These are phyloP conservation scores for Yamadazyma insecticola DNA, from an alignment of 805 yeast species.

Conservation along the genomic window DNA sequence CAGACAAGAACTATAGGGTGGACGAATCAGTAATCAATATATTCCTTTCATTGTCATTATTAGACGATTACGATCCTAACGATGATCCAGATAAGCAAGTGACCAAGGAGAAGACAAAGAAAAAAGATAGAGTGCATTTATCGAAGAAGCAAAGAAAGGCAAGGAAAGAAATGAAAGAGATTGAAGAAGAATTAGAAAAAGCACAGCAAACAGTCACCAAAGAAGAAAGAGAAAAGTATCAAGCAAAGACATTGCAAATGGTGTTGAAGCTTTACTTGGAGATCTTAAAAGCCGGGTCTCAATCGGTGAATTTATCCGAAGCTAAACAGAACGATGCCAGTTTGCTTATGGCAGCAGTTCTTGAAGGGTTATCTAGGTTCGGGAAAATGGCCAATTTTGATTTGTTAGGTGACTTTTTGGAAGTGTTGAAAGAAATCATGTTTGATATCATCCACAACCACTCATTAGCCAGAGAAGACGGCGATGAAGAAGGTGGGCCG, in stretches of 20 bases:
- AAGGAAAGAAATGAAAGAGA: constrained; percentile 78
- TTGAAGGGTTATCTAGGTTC: constrained; percentile 86
- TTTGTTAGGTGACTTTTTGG: constrained; percentile 85
- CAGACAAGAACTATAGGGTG: constrained; percentile 69
- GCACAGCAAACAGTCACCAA: constrained; percentile 87
- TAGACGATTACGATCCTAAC: constrained; percentile 71
- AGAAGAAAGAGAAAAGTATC: constrained; percentile 81
- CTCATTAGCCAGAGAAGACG: constrained; percentile 19
- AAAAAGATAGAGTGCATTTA: constrained; percentile 86
- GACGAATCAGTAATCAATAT: constrained; percentile 79
- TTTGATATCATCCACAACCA: constrained; percentile 45
- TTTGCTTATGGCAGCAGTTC: constrained; percentile 69
- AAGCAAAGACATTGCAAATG: constrained; percentile 75
- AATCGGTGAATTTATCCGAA: constrained; percentile 4
- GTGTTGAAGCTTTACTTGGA: constrained; percentile 73
- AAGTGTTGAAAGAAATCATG: constrained; percentile 81
- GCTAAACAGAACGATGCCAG: constrained; percentile 46
- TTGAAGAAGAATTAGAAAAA: constrained; percentile 81
- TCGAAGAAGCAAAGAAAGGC: constrained; percentile 88
- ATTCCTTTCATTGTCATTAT: constrained; percentile 60
- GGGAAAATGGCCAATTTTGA: constrained; percentile 94
- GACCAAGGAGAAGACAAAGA: constrained; percentile 51
- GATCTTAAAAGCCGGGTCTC: constrained; percentile 51
- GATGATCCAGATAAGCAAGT: constrained; percentile 37
- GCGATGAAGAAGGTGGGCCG: constrained; percentile 24